phyloP scores from a whole-genome alignment of 78 protist genomes.

The Creolimax fragrantissima region DNA sequence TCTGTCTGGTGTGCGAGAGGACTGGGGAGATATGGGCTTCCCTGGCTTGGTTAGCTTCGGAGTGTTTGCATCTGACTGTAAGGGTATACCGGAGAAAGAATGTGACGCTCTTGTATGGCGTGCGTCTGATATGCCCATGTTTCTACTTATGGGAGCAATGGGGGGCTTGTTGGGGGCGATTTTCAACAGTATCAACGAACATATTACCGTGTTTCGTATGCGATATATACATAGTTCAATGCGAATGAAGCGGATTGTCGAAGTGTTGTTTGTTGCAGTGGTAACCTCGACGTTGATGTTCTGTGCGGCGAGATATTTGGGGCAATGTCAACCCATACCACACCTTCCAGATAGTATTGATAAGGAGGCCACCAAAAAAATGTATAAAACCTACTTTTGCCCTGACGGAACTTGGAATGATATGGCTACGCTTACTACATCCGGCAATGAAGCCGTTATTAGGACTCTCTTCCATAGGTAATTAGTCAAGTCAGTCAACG shows the following conservation, averaged over 20 bases:
- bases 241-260: neutral
- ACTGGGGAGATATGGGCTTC: neutral
- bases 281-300: constrained; percentile 3
- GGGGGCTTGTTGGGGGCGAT: constrained; percentile 76
- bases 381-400: constrained; percentile 2
- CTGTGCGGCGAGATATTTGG: neutral
- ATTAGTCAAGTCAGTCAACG: neutral
- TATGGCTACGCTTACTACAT: constrained; percentile 62
- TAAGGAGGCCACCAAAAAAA: neutral
- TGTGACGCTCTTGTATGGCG: neutral
- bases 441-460: constrained; percentile 43
- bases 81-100: constrained; percentile 18
- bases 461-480: constrained; percentile 38
- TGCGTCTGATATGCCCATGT: constrained; percentile 46
- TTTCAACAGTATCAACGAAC: constrained; percentile 34
- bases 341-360: no score
- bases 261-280: constrained; percentile 5
- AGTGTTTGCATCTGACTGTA: neutral
- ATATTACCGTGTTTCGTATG: constrained; percentile 24
- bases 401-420: constrained; percentile 52
- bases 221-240: neutral
- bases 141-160: constrained; percentile 48
- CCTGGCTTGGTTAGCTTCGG: constrained; percentile 45
- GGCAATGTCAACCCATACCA: neutral
- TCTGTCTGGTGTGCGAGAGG: neutral